Evolutionary conservation across 805 yeast genomes (phyloP), one percentile per base, ranked within the genome.

Genomic region (Kodamaea hsintzibuensis): DNA sequence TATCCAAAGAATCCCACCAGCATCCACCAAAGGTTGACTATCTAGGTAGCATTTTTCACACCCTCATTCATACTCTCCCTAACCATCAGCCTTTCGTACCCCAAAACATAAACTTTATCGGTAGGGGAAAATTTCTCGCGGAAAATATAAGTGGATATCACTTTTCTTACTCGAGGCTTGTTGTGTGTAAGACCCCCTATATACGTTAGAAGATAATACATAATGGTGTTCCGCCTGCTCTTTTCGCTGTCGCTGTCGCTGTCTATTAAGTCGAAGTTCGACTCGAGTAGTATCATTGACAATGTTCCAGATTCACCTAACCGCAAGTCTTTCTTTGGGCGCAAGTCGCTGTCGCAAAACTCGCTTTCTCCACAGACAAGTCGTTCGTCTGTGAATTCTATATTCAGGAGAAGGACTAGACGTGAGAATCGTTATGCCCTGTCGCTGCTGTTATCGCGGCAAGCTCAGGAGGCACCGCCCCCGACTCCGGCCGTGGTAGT

Each of bases 331-430:
- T 62, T 69, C 35, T 60, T 70, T 44, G 59, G 65, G 46, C 19
- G 25, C 17, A 57, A 59, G 19, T 56, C 63, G 42, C 61, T 60
- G 49, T 64, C 71, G 9, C 57, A 61, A 30, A 57, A 55, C 30
- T 60, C 69, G 22, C 51, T 67, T 27, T 62, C 70, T 39, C 67
- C 72, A 8, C 68, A 60, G 43, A 60, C 68, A 18, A 64, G 70
- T 33, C 46, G 60, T 27, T 59, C 37, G 7, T 40, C 44, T 6
- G 19, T 19, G 25, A 40, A 40, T 17, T 40, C 44, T n/a, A 42
- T 47, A 33, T 14, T 48, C 25, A 39, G 39, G 12, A 39, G 46
- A n/a, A 39, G 40, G 46, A 44, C 40, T 12, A 18, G 17, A 19
- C 47, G 47, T 16, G 37, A 43, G 17, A 8, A 14, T 4, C 33